A percentile compares a stretch with the other conserved stretches of the same genome.
phyloP scores from a whole-genome alignment of 208 protist genomes.

The Crithidia expoeki region DNA sequence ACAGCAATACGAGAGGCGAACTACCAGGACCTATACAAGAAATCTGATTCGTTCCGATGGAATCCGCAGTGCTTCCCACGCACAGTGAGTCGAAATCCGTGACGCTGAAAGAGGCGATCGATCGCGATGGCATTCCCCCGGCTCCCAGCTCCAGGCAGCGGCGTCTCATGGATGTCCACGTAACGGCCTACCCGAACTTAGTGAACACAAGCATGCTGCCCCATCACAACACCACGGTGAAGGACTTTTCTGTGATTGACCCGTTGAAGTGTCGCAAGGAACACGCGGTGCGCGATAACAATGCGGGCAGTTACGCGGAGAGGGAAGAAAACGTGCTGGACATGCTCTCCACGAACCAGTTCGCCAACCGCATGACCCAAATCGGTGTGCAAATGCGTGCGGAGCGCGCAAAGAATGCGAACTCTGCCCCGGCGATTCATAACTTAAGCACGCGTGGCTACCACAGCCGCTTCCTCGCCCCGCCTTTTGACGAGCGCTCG shows the following conservation, averaged over 20 bases:
- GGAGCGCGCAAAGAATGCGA: conserved; percentile 25
- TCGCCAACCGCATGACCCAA: conserved; percentile 43
- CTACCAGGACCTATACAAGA: too few relatives aligned
- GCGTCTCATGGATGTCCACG: conserved; percentile 69
- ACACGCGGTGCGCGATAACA: conserved; percentile 50
- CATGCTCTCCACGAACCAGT: conserved; percentile 67
- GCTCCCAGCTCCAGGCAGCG: conserved; percentile 40
- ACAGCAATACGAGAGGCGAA: too few relatives aligned
- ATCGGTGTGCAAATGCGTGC: conserved; percentile 50
- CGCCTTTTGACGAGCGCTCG: conserved; percentile 63
- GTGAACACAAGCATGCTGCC: conserved; percentile 67
- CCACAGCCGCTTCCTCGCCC: conserved; percentile 34
- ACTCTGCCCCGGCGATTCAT: conserved; percentile 5
- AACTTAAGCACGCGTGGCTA: conserved; percentile 21
- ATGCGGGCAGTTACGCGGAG: conserved; percentile 29
- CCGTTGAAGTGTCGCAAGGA: conserved; percentile 51
- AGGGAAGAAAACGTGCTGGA: conserved; percentile 32
- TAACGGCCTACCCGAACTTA: conserved; percentile 70
- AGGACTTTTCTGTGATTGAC: conserved; percentile 53
- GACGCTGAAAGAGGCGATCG: conserved; percentile 36
- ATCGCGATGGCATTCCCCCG: conserved; percentile 28
- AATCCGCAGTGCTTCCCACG: neutral
- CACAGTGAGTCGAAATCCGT: conserved; percentile 7
- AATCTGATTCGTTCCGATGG: too few relatives aligned
- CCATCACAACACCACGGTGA: conserved; percentile 27